phyloP scores from a whole-genome alignment of 441 rosid species.

The Sinapis alba region DNA sequence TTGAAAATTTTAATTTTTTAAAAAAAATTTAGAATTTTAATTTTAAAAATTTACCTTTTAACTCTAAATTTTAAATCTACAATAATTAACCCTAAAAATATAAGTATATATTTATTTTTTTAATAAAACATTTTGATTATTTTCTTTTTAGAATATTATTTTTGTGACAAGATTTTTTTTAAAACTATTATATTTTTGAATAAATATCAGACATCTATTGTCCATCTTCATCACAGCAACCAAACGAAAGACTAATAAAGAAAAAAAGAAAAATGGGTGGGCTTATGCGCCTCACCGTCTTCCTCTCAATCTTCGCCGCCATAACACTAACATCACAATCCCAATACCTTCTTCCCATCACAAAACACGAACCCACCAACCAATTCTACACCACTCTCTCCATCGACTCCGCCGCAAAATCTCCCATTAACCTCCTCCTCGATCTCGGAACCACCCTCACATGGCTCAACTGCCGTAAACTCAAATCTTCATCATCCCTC shows the following conservation, averaged over 20 bases:
- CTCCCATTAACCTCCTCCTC: conserved; percentile 4
- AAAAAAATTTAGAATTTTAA: too few relatives aligned
- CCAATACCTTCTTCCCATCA: conserved; percentile 34
- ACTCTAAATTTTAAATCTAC: too few relatives aligned
- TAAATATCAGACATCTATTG: not conserved
- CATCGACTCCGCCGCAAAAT: not conserved
- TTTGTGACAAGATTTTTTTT: too few relatives aligned
- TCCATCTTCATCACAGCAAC: conserved; percentile 9
- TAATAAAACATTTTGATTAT: too few relatives aligned
- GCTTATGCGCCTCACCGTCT: not conserved
- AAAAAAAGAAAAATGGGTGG: not conserved
- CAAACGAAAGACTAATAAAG: not conserved
- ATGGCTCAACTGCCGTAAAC: conserved; percentile 32
- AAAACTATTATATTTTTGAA: too few relatives aligned
- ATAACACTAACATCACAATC: conserved; percentile 2
- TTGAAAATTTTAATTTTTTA: too few relatives aligned
- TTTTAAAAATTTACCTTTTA: too few relatives aligned
- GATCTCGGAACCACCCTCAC: conserved; percentile 26
- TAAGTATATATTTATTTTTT: too few relatives aligned
- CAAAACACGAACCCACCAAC: conserved; percentile 27
- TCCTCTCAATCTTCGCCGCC: not conserved
- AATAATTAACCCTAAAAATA: too few relatives aligned
- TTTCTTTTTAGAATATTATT: too few relatives aligned
- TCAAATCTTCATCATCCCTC: conserved; percentile 26
- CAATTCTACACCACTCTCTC: conserved; percentile 23